Conservation (phyloP, 1,139 yeast genomes). For the Nakaseomyces uthaithaninus region DNA sequence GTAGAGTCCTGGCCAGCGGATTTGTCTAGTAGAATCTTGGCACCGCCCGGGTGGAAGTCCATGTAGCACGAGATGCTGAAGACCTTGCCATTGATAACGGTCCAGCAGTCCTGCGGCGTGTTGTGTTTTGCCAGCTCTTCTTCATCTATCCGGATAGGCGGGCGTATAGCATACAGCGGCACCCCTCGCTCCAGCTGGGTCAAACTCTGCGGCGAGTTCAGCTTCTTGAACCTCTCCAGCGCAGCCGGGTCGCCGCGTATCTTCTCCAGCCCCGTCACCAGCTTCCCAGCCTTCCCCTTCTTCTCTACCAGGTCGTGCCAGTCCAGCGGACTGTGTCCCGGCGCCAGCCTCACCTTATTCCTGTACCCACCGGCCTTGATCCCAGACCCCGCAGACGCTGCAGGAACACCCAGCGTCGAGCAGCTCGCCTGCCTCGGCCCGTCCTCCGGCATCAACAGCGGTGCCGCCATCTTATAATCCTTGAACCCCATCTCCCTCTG, state of each 20-base stretch:
- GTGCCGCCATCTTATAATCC: background rate
- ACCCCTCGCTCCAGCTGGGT: conserved; percentile 16
- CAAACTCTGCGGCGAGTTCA: conserved; percentile 16
- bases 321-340: conserved; percentile 32
- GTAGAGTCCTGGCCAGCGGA: conserved; percentile 87
- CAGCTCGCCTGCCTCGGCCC: conserved; percentile 8
- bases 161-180: conserved; percentile 24
- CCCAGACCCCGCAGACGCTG: background rate
- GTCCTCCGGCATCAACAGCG: background rate
- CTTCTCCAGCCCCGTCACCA: conserved; percentile 19
- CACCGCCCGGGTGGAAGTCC: conserved; percentile 91
- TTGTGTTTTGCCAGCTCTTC: conserved; percentile 54
- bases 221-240: conserved; percentile 8
- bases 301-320: conserved; percentile 24
- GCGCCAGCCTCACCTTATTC: conserved; percentile 26
- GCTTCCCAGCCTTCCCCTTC: conserved; percentile 17
- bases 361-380: conserved; percentile 18
- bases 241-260: conserved; percentile 6
- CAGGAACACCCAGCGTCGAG: conserved; percentile 5
- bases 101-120: conserved; percentile 62
- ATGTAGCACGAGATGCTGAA: conserved; percentile 79
- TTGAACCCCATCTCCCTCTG: background rate
- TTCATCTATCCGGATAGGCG: conserved; percentile 46
- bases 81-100: conserved; percentile 69
- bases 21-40: conserved; percentile 54